Base-by-base conservation (phyloP, 768 basidiomycete genomes). In the Strobilomyces dryophilus region DNA sequence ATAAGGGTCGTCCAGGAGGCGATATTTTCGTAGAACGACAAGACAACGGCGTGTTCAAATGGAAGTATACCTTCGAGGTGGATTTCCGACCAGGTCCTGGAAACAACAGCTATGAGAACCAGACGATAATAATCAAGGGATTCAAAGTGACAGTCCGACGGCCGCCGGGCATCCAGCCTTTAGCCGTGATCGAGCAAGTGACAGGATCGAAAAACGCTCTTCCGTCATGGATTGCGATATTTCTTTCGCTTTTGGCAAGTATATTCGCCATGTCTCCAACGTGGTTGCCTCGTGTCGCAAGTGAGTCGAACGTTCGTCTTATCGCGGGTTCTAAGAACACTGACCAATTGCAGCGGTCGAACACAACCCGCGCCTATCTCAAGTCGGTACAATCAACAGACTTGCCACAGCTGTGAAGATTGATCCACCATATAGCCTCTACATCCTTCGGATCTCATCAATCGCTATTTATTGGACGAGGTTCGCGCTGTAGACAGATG, bases 81-180 rank as follows among this genome's bases (percentile, higher is more conserved):
- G 31, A 31, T 31, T 31, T 31, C 31, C 31, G 31, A 31, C 31
- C 31, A 31, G 31, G 31, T 31, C 31, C 31, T 31, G 31, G 31
- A 31, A 5, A 31, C 10, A 31, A 31, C 31, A 10, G 31, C 31
- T 31, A 31, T 10, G 31, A 31, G 31, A 61, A 65, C 40, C 61
- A 65, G 39, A 54, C 50, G 1, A 14, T 65, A 9, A 59, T 54
- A 35, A 53, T 63, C 11, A 51, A 49, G 2, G 63, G 62, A 2
- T 64, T 61, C 45, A 63, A 56, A 31, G 53, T 59, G n/a, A 32
- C 50, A 31, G 41, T 52, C 8, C 26, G 36, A 5, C 36, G 6
- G 21, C 17, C 26, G 8, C 18, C 35, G 4, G 26, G 35, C 1
- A 14, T 40, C 17, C 31, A 20, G 21, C 34, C 10, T 31, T 31